phyloP scores from a whole-genome alignment of 2,329 filamentous ascomycete genomes.

The Acrocalymma vagum region DNA sequence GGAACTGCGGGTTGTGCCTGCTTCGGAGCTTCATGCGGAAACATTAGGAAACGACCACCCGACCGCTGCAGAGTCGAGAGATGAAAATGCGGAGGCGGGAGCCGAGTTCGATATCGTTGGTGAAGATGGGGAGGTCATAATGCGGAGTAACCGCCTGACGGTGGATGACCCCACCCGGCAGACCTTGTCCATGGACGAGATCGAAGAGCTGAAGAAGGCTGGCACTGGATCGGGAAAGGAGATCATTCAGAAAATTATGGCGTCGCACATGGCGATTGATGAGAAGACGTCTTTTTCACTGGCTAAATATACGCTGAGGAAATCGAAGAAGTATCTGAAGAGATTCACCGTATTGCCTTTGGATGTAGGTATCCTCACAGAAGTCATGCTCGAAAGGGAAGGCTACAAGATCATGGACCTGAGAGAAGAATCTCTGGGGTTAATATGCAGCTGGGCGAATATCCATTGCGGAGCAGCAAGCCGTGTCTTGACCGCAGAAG shows the following conservation, averaged over 20 bases:
- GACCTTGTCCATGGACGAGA: slow-evolving; percentile 75
- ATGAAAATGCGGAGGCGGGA: slow-evolving; percentile 42
- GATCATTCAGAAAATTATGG: slow-evolving; percentile 89
- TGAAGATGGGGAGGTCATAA: slow-evolving; percentile 58
- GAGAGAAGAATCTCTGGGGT: slow-evolving; percentile 80
- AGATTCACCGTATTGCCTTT: slow-evolving; percentile 86
- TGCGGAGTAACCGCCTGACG: slow-evolving; percentile 71
- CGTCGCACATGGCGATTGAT: slow-evolving; percentile 87
- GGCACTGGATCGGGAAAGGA: slow-evolving; percentile 84
- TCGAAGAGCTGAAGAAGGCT: slow-evolving; percentile 75
- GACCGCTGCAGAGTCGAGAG: slow-evolving; percentile 51
- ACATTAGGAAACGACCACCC: slow-evolving; percentile 64
- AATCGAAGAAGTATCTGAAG: slow-evolving; percentile 91
- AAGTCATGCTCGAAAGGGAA: slow-evolving; percentile 85
- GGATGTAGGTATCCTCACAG: slow-evolving; percentile 77
- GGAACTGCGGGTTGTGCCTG: slow-evolving; percentile 78
- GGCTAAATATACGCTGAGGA: slow-evolving; percentile 94
- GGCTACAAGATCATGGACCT: slow-evolving; percentile 83
- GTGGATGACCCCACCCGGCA: slow-evolving; percentile 74
- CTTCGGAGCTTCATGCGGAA: slow-evolving; percentile 84
- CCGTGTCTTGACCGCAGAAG: slow-evolving; percentile 33
- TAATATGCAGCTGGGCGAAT: slow-evolving; percentile 90
- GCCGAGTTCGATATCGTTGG: slow-evolving; percentile 56
- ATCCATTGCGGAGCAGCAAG: slow-evolving; percentile 74
- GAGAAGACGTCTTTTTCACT: slow-evolving; percentile 94